phyloP scores from a whole-genome alignment of 345 rosid genomes.

The Isatis tinctoria region DNA sequence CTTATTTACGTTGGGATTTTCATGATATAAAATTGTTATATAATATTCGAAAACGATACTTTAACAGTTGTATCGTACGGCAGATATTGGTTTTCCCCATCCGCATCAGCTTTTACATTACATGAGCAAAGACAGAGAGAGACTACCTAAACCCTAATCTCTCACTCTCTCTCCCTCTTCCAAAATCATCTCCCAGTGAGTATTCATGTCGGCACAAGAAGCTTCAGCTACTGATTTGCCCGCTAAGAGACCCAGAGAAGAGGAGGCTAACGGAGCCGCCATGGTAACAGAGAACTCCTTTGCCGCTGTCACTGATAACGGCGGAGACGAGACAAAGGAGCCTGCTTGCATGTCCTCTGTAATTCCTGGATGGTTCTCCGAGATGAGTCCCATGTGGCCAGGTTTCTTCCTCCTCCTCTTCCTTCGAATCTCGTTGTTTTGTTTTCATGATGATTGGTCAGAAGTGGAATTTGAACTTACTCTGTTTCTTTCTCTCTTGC shows the following conservation, averaged over 20 bases:
- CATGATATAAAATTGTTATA: background rate
- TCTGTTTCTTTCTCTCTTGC: background rate
- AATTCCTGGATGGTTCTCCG: slow-evolving; percentile 86
- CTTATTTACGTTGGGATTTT: background rate
- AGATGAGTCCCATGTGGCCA: slow-evolving; percentile 90
- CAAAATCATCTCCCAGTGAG: background rate
- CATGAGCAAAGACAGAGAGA: background rate
- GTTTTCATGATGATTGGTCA: background rate
- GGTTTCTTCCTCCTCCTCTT: no score
- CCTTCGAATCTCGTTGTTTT: background rate
- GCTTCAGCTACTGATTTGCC: slow-evolving; percentile 37
- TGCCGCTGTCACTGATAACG: slow-evolving; percentile 5
- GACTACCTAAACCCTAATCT: slow-evolving; percentile 16
- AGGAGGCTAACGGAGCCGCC: slow-evolving; percentile 36
- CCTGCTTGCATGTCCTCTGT: slow-evolving; percentile 46
- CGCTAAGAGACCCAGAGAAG: slow-evolving; percentile 54
- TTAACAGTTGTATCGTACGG: slow-evolving; percentile 16
- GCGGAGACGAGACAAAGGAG: slow-evolving; percentile 12
- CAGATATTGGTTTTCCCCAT: slow-evolving; percentile 2
- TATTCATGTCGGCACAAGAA: slow-evolving; percentile 20
- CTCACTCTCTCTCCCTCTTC: background rate
- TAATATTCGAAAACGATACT: background rate
- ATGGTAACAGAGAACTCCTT: slow-evolving; percentile 40
- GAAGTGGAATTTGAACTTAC: background rate
- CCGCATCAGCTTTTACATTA: background rate